Evolutionary conservation across 2,329 filamentous ascomycete genomes (phyloP), one percentile per base, ranked within the genome.

Genomic region (Coniochaeta sp.): DNA sequence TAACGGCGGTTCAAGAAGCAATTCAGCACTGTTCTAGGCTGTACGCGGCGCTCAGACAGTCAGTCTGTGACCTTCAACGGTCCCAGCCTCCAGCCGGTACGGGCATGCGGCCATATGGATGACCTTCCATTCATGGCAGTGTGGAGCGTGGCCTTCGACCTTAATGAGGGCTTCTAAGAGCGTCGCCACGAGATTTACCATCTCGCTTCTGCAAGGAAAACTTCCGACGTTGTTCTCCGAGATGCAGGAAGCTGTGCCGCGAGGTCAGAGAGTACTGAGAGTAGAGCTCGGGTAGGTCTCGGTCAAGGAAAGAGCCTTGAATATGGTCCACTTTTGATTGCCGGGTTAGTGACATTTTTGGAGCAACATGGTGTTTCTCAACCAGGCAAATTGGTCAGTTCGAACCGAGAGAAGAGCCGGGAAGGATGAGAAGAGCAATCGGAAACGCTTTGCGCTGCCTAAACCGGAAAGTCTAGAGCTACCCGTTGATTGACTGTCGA

Each of bases 1-100:
- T 56, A 64, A 67, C 64, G 44, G 58, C 65, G 63, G 64, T 62
- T 59, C 59, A 63, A 58, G 58, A 19, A 33, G 28, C 43, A 56
- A 19, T 34, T 17, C 19, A 56, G 31, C 22, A 34, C 6, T 22
- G n/a, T 38, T 52, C 22, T 52, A 52, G 47, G 47, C 47, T 31
- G 26, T 52, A 52, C 47, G 47, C 47, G 47, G 24, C 12, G 47
- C 47, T 52, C 47, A 31, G 47, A 52, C 24, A 26, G 11, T 28
- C 14, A 11, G 22, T 14, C 19, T 47, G 19, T n/a, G 22, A 17
- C 47, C 43, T 47, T 26, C 22, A 26, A 47, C 43, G 43, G 43
- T 47, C 19, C 47, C 47, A 31, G 24, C 34, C 31, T 56, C 31
- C 26, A 31, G 47, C 2, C 47, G 47, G 22, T 28, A 26, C 47